Conservation (phyloP, 2,329 filamentous ascomycete genomes). For the Cercospora nicotianae region DNA sequence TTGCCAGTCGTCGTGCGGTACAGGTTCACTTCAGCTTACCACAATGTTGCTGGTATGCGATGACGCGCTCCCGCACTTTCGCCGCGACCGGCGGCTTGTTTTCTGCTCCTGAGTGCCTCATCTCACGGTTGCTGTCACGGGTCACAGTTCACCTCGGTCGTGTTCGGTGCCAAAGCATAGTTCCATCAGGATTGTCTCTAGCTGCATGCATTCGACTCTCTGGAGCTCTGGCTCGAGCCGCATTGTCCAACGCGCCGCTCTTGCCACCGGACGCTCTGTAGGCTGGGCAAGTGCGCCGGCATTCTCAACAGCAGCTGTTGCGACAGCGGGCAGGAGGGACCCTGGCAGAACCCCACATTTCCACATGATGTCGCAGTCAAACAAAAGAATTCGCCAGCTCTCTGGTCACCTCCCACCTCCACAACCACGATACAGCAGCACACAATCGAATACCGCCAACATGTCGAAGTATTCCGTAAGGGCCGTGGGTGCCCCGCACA, state of each 20-base stretch:
- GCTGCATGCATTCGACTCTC: constrained; percentile 23
- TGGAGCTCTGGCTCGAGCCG: constrained; percentile 18
- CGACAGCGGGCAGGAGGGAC: constrained; percentile 19
- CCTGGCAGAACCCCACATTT: constrained; percentile 17
- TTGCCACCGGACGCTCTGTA: constrained; percentile 15
- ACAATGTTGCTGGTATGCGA: not conserved
- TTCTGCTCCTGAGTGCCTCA: constrained; percentile 1
- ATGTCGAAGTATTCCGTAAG: not conserved
- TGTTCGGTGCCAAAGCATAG: constrained; percentile 1
- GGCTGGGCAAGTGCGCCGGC: constrained; percentile 8
- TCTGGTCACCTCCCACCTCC: constrained; percentile 29
- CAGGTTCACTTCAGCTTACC: not conserved
- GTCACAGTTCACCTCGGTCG: constrained; percentile 16
- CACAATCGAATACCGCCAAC: constrained; percentile 6
- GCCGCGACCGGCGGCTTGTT: constrained; percentile 10
- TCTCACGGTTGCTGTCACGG: constrained; percentile 1
- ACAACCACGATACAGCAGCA: constrained; percentile 23
- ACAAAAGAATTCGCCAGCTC: constrained; percentile 28
- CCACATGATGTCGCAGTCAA: constrained; percentile 32
- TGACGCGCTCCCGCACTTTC: not conserved
- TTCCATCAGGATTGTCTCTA: constrained; percentile 1
- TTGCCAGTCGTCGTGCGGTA: not conserved
- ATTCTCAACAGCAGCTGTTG: constrained; percentile 14
- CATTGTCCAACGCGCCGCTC: not conserved
- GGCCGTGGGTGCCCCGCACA: constrained; percentile 65